These are phyloP conservation scores for Nannochloris sp. DNA, from an alignment of 139 green algal species.

Conservation along the genomic window DNA sequence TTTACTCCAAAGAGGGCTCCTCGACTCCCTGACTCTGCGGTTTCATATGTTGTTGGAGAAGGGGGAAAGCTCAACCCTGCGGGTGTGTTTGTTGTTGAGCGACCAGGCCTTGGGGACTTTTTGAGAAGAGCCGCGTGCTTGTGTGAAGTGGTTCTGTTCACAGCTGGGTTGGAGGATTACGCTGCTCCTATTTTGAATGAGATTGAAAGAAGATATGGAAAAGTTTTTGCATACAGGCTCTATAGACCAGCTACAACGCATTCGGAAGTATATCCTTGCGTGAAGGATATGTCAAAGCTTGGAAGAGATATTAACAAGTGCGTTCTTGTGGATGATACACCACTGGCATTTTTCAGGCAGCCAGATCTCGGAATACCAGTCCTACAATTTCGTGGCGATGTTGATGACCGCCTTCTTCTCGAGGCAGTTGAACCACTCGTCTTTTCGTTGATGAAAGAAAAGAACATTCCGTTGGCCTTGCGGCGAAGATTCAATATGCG, in stretches of 20 bases:
- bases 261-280: slow-evolving; percentile 60
- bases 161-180: slow-evolving; percentile 80
- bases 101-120: slow-evolving; percentile 70
- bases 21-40: slow-evolving; percentile 34
- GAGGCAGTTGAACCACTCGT: slow-evolving; percentile 77
- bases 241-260: slow-evolving; percentile 40
- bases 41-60: slow-evolving; percentile 58
- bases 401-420: slow-evolving; percentile 64
- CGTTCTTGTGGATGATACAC: slow-evolving; percentile 86
- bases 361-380: slow-evolving; percentile 82
- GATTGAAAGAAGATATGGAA: slow-evolving; percentile 41
- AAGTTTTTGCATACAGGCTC: slow-evolving; percentile 25
- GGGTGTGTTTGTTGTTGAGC: slow-evolving; percentile 77
- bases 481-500: slow-evolving; percentile 69
- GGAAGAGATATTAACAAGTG: slow-evolving; percentile 54
- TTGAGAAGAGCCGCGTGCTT: slow-evolving; percentile 34
- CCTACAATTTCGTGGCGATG: slow-evolving; percentile 66
- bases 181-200: slow-evolving; percentile 66
- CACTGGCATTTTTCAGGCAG: slow-evolving; percentile 77
- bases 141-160: slow-evolving; percentile 76
- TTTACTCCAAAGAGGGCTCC: slow-evolving; percentile 66
- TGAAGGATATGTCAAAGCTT: slow-evolving; percentile 78
- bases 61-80: slow-evolving; percentile 64
- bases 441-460: slow-evolving; percentile 30
- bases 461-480: slow-evolving; percentile 54